Base-by-base conservation (phyloP, 2,329 filamentous ascomycete species). In the Diplodia corticola region DNA sequence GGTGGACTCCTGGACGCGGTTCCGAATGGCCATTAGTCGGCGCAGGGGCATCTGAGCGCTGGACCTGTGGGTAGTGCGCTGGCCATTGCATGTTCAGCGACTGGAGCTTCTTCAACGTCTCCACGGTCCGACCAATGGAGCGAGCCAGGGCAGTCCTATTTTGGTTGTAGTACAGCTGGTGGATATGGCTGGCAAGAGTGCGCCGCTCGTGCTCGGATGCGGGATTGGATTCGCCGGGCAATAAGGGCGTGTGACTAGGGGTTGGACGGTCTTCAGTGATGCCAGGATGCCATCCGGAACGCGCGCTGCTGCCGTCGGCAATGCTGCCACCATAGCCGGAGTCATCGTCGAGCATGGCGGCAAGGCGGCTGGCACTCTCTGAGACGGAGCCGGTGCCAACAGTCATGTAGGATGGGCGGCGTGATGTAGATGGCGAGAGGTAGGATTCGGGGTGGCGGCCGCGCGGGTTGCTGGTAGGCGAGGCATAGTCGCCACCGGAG, bases 141-240 rank as follows among this genome's bases (percentile, higher is more conserved):
- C 93, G 90, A 50, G 88, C 92, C n/a, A 99, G 86, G 35, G 91
- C 88, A 5, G 89, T 91, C 67, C 93, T 89, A 77, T 98, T 97
- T 73, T 92, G 88, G 78, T 98, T 98, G 80, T 97, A 97, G 84
- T 91, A 92, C 70, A 98, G 85, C 80, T 98, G 95, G 74, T 96
- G 90, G 57, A 97, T 88, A 78, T 96, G 92, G 74, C 90, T 91
- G 44, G 92, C 89, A 70, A 94, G 87, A 51, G 85, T 82, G 70
- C 86, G 85, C 72, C 86, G 85, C 74, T 92, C 89, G 69, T 87
- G 82, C 61, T 91, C 88, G 51, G 82, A 81, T 77, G 74, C 69
- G 51, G 46, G 22, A 72, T 80, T 82, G 66, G 76, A 79, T 57
- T 83, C 80, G 71, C 83, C 84, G 37, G 78, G 74, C 37, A 80